Percentiles rank a stretch among this genome's conserved stretches.
Evolutionary conservation across 495 filamentous ascomycete genomes (phyloP).

Genomic region (Bryoglossum gracile): DNA sequence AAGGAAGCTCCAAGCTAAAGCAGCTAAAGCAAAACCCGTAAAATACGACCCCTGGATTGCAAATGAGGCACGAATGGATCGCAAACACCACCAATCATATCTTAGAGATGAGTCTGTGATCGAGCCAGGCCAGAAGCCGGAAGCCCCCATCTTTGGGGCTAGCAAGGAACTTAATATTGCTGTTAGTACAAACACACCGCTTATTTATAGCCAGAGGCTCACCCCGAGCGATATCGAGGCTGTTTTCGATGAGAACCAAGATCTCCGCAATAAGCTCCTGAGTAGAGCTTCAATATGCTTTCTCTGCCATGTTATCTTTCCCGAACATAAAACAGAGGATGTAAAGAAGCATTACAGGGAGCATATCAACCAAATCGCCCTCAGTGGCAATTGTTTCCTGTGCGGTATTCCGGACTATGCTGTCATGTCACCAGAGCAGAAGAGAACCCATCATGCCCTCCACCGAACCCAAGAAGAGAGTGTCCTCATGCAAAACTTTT

Average conservation of each 20-base stretch:
- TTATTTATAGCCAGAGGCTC: constrained; percentile 6
- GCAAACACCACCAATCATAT: constrained; percentile 9
- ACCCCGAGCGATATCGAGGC: constrained; percentile 19
- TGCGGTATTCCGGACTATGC: constrained; percentile 15
- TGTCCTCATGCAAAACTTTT: constrained; percentile 10
- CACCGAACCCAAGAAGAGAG: constrained; percentile 1
- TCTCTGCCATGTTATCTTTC: constrained; percentile 11
- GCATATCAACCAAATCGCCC: constrained; percentile 2
- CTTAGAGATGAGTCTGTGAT: constrained; percentile 15
- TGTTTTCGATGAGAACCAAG: constrained; percentile 6
- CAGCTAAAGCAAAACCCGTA: neutral
- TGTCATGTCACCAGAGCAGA: constrained; percentile 11
- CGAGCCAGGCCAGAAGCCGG: constrained; percentile 19
- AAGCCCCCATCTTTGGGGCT: constrained; percentile 13
- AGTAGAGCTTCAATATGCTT: constrained; percentile 14
- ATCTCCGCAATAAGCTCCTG: constrained; percentile 15
- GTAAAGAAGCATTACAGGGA: constrained; percentile 6
- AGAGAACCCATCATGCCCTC: constrained; percentile 8
- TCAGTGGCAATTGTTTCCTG: constrained; percentile 9
- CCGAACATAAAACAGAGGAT: constrained; percentile 1
- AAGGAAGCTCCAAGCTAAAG: constrained; percentile 1
- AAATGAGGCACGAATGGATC: constrained; percentile 4
- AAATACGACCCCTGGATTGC: constrained; percentile 7
- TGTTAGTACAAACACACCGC: constrained; percentile 10
- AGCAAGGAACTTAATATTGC: constrained; percentile 3